Conservation (phyloP, 441 rosid species). For the Metrosideros polymorpha region DNA sequence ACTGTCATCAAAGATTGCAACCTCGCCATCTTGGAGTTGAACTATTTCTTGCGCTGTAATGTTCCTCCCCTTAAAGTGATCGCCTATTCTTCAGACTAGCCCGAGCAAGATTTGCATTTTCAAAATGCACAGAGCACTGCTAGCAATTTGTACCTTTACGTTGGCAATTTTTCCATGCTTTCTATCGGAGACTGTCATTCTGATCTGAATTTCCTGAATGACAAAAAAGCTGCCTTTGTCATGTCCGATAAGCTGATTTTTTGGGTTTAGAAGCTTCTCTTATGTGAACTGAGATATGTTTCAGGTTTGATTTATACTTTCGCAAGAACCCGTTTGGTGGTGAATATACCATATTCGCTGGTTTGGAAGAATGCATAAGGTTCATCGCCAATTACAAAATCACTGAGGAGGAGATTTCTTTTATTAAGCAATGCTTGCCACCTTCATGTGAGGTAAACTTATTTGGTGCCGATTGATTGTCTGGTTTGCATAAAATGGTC, state of each 20-base stretch:
- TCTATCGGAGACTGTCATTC: neutral
- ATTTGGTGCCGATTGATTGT: neutral
- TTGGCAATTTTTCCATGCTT: neutral
- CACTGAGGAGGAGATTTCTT: constrained; percentile 57
- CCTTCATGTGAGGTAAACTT: constrained; percentile 70
- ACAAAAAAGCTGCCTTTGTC: neutral
- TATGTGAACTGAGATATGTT: neutral
- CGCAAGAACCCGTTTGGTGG: constrained; percentile 87
- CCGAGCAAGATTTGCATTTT: neutral
- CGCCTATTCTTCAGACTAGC: neutral
- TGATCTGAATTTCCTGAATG: neutral
- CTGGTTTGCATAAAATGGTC: neutral
- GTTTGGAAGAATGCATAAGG: constrained; percentile 84
- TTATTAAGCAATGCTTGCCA: constrained; percentile 45
- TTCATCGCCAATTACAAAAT: constrained; percentile 80
- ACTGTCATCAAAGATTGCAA: neutral
- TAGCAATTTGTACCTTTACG: neutral
- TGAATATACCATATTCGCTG: constrained; percentile 82
- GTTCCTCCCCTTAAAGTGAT: neutral
- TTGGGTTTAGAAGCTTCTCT: neutral
- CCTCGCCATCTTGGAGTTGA: neutral
- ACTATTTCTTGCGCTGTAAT: neutral
- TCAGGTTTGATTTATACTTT: constrained; percentile 80
- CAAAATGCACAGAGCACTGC: neutral
- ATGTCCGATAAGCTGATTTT: neutral